Evolutionary conservation across 1,284 basidiomycete species (phyloP).

Genomic region (Paramarasmius palmivorus): DNA sequence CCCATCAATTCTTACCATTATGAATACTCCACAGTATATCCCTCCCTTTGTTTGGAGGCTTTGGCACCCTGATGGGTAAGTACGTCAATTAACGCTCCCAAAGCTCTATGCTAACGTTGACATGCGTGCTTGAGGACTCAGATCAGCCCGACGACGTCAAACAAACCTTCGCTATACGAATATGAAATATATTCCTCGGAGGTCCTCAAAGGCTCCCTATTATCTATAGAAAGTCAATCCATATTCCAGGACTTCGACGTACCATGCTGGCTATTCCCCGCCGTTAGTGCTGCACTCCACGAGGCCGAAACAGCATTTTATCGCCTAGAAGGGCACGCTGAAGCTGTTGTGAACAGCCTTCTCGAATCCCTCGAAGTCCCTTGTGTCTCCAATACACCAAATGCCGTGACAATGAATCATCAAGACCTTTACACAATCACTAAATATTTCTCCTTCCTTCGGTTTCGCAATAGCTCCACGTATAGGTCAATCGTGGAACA

Average conservation of each 20-base stretch:
- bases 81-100: not conserved
- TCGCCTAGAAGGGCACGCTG: conserved; percentile 41
- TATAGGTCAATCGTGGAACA: conserved; percentile 34
- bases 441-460: conserved; percentile 52
- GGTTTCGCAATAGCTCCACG: conserved; percentile 51
- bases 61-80: conserved; percentile 39
- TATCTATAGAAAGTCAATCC: conserved; percentile 27
- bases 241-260: conserved; percentile 45
- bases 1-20: no score
- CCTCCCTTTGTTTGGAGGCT: conserved; percentile 44
- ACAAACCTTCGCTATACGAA: conserved; percentile 37
- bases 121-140: conserved; percentile 11
- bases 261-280: conserved; percentile 28
- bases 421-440: conserved; percentile 15
- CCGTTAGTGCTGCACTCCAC: conserved; percentile 32
- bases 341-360: conserved; percentile 36
- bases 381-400: conserved; percentile 4
- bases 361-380: conserved; percentile 24
- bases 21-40: conserved; percentile 28
- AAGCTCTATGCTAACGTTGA: conserved; percentile 1
- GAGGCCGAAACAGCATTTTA: conserved; percentile 43
- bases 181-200: conserved; percentile 52
- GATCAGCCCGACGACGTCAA: conserved; percentile 16
- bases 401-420: conserved; percentile 29
- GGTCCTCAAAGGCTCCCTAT: conserved; percentile 36